These are phyloP conservation scores for Trichoderma atrobrunneum DNA, from an alignment of 2,329 filamentous ascomycete genomes.

Conservation along the genomic window DNA sequence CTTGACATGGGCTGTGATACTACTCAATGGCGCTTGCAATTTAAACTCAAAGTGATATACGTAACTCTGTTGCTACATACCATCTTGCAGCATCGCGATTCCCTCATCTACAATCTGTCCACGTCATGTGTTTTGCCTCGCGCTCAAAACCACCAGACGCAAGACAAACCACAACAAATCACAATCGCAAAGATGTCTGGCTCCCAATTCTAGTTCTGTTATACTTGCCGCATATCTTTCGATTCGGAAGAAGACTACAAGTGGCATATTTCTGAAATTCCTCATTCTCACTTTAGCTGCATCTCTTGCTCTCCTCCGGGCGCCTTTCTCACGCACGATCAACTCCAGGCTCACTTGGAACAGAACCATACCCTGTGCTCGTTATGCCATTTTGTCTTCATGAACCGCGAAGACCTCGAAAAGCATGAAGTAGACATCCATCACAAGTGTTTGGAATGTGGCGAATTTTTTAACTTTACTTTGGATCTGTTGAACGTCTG, in stretches of 20 bases:
- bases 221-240: constrained; percentile 13
- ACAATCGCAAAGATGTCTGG: not conserved
- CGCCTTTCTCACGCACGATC: constrained; percentile 2
- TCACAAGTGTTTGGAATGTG: constrained; percentile 22
- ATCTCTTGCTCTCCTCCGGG: not conserved
- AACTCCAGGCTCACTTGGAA: constrained; percentile 18
- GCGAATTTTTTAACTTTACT: not conserved
- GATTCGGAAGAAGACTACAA: not conserved
- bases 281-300: constrained; percentile 12
- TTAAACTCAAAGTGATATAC: not conserved
- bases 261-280: constrained; percentile 14
- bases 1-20: not conserved
- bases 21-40: not conserved
- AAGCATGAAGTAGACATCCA: constrained; percentile 21
- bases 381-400: not conserved
- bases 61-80: not conserved
- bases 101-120: not conserved
- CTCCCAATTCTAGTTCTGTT: not conserved
- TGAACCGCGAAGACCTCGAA: not conserved
- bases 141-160: not conserved
- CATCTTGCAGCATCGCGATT: not conserved
- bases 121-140: not conserved
- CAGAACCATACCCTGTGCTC: constrained; percentile 12
- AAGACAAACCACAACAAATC: not conserved
- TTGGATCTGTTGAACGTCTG: constrained; percentile 23